Evolutionary conservation across 139 green algal species (phyloP), one percentile per base, ranked within the genome.

Genomic region (Nannochloris sp.): DNA sequence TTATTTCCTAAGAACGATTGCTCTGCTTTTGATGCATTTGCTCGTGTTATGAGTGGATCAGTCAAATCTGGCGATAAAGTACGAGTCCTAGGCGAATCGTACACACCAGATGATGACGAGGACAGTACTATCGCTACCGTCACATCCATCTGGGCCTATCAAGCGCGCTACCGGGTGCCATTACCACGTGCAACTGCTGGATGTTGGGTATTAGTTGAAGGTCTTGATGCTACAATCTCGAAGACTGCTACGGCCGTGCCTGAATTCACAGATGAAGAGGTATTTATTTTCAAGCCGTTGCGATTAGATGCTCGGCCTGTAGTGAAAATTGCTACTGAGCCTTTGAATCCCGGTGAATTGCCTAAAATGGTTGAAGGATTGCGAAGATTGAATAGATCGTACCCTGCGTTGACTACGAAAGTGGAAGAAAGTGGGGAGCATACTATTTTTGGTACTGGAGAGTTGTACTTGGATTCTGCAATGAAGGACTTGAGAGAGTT

Each of bases 371-470:
- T 84, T 32, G 77, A 84, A 62, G 83, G 82, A 6, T 80, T 97
- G 72, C 77, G 90, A 29, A 92, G 88, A 73, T 86, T 95, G 72
- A 92, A 90, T 83, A 95, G 94, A 81, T 88, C 74, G 65, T 96
- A 96, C 73, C 89, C 89, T 4, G 73, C 92, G 65, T 84, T 85
- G 13, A 73, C 85, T n/a, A 97, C 90, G 35, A 91, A 90, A 73
- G 85, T 96, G 72, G 93, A 99, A 81, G 93, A 99, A 85, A 89
- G 72, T 58, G 93, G 93, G 1, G 93, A 99, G 85, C 93, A 99
- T 83, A 96, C 91, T 3, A 83, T 99, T 51, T 77, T 96, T 48
- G 93, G 93, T 42, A 97, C 92, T 0, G 93, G 93, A 3, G 93
- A 99, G 77, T 77, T 99, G 14, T 97, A 96, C 77, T 81, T 99